Conservation (phyloP, 257 asterid species). For the Nyctanthes arbortristis region DNA sequence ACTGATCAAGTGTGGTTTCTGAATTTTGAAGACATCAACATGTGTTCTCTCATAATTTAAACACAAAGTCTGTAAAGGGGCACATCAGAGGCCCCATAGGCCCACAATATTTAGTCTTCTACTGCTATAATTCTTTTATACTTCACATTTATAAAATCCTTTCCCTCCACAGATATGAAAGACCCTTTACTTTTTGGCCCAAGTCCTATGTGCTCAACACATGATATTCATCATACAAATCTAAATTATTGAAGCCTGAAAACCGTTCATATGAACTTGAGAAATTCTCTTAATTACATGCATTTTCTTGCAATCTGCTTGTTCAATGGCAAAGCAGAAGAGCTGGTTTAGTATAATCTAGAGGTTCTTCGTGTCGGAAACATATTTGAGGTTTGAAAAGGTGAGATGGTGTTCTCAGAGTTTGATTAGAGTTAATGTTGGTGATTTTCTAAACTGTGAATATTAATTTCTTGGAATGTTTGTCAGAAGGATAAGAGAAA, state of each 20-base stretch:
- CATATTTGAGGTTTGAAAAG: constrained; percentile 62
- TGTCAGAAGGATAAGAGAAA: constrained; percentile 53
- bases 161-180: constrained; percentile 35
- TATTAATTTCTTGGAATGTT: neutral
- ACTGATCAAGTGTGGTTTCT: constrained; percentile 9
- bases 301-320: constrained; percentile 25
- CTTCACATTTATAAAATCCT: constrained; percentile 2
- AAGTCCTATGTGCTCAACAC: constrained; percentile 58
- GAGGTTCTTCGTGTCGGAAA: constrained; percentile 60
- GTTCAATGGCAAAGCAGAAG: constrained; percentile 69
- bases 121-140: constrained; percentile 7
- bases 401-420: constrained; percentile 29
- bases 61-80: constrained; percentile 20
- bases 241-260: constrained; percentile 40
- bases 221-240: constrained; percentile 44
- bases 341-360: constrained; percentile 62
- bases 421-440: neutral
- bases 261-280: constrained; percentile 12
- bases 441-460: neutral
- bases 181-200: constrained; percentile 32
- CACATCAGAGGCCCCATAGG: constrained; percentile 24
- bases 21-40: constrained; percentile 21
- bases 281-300: constrained; percentile 30
- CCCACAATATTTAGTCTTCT: constrained; percentile 21
- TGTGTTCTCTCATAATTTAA: constrained; percentile 15